Evolutionary conservation across 106 monocot genomes (phyloP).

Genomic region (Alisma plantagoaquatica): DNA sequence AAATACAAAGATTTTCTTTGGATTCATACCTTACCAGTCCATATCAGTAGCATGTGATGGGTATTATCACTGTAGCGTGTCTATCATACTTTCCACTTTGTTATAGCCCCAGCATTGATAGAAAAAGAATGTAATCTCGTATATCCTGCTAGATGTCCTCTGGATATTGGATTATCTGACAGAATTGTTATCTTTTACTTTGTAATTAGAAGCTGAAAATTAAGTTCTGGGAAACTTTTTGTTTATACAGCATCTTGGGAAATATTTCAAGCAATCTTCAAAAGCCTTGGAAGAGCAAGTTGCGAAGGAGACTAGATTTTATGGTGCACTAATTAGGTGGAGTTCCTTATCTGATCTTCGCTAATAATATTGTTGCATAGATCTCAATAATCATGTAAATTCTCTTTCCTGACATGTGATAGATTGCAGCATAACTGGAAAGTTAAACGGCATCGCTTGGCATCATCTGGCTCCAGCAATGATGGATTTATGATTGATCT

Average conservation of each 20-base stretch:
- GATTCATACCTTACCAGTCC: no score
- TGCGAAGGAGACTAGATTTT: conserved; percentile 72
- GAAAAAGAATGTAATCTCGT: no score
- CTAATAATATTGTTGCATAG: background rate
- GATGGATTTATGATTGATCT: conserved; percentile 85
- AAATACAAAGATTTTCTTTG: no score
- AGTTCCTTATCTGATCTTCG: background rate
- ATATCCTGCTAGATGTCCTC: no score
- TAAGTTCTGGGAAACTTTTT: no score
- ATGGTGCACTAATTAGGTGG: conserved; percentile 83
- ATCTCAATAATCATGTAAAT: background rate
- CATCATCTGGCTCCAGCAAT: conserved; percentile 41
- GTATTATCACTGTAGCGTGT: no score
- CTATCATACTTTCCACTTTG: no score
- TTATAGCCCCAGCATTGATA: no score
- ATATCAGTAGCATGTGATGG: no score
- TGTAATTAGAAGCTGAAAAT: no score
- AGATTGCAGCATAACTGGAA: conserved; percentile 99
- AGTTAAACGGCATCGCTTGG: conserved; percentile 78
- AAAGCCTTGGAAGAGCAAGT: conserved; percentile 85
- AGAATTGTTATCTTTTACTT: no score
- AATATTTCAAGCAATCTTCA: conserved; percentile 89
- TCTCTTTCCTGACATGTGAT: background rate
- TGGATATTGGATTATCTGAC: no score
- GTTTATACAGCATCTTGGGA: conserved; percentile 65